phyloP scores from a whole-genome alignment of 495 filamentous ascomycete species.

The Neurospora sp. region DNA sequence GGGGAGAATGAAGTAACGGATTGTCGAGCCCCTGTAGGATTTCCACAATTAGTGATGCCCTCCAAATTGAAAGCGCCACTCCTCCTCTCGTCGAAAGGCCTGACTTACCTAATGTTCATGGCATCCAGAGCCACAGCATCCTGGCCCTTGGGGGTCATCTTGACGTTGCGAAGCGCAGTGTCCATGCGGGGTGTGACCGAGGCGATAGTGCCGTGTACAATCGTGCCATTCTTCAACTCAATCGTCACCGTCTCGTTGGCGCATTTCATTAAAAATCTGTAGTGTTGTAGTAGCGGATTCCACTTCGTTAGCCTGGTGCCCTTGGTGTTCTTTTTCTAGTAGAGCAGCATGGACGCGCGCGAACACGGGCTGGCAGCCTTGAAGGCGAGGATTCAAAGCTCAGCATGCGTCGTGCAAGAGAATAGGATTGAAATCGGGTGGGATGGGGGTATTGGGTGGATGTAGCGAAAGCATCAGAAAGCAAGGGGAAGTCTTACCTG shows the following conservation, averaged over 20 bases:
- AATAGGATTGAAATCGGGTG: background rate
- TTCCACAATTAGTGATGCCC: constrained; percentile 5
- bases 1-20: constrained; percentile 82
- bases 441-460: constrained; percentile 2
- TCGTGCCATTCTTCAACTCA: constrained; percentile 96
- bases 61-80: background rate
- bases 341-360: background rate
- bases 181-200: constrained; percentile 97
- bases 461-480: constrained; percentile 2
- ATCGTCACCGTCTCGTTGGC: constrained; percentile 95
- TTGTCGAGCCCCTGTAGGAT: constrained; percentile 64
- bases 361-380: constrained; percentile 8
- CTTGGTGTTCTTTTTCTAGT: background rate
- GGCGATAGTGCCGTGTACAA: constrained; percentile 90
- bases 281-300: background rate
- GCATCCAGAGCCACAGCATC: constrained; percentile 80
- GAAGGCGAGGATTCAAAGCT: constrained; percentile 19
- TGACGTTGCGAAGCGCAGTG: constrained; percentile 83
- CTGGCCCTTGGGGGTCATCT: constrained; percentile 82
- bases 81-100: background rate
- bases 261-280: constrained; percentile 97
- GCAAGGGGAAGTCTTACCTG: constrained; percentile 52
- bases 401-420: constrained; percentile 2
- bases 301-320: constrained; percentile 4
- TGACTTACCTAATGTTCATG: constrained; percentile 59